Conservation (phyloP, 2,329 filamentous ascomycete genomes). For the Talaromyces sp. region DNA sequence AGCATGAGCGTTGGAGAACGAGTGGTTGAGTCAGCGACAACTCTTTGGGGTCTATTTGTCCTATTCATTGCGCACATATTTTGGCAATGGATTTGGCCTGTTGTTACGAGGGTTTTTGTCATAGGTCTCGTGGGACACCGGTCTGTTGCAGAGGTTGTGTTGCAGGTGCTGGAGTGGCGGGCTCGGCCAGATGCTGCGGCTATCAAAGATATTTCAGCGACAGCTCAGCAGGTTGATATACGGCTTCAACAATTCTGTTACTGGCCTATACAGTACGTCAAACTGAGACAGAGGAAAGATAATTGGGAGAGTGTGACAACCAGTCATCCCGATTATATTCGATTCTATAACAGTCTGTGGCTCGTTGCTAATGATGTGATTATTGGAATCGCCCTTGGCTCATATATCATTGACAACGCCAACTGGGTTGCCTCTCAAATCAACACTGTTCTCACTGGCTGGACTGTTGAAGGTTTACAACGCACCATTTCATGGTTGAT, state of each 20-base stretch:
- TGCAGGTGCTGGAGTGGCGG: slow-evolving; percentile 83
- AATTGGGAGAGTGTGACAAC: slow-evolving; percentile 96
- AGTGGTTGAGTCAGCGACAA: slow-evolving; percentile 89
- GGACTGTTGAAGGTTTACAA: slow-evolving; percentile 85
- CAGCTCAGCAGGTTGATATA: slow-evolving; percentile 96
- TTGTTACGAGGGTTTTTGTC: slow-evolving; percentile 74
- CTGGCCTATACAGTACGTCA: slow-evolving; percentile 96
- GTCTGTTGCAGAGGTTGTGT: slow-evolving; percentile 74
- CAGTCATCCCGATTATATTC: slow-evolving; percentile 95
- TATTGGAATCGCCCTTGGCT: slow-evolving; percentile 93
- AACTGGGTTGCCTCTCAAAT: slow-evolving; percentile 80
- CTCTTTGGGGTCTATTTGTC: slow-evolving; percentile 75
- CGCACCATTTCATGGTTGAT: slow-evolving; percentile 93
- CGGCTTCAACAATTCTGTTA: slow-evolving; percentile 97
- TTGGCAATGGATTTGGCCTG: slow-evolving; percentile 75
- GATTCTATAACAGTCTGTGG: slow-evolving; percentile 98
- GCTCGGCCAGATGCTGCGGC: slow-evolving; percentile 76
- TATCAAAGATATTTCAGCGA: slow-evolving; percentile 92
- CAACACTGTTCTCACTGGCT: slow-evolving; percentile 72
- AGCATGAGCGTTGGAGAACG: slow-evolving; percentile 90
- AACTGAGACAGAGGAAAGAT: slow-evolving; percentile 81
- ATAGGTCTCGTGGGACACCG: slow-evolving; percentile 77
- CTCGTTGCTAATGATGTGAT: slow-evolving; percentile 98
- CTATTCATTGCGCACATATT: slow-evolving; percentile 71
- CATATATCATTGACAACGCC: slow-evolving; percentile 95